Conservation (phyloP, 306 rosid genomes). For the apple (Malus domestica) region ASM211411v1 NC_041797.1:11814501-11815000, state of each 20-base stretch:
- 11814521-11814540: neutral
- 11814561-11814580: neutral
- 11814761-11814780: neutral
- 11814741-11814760: neutral
- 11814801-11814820: neutral
- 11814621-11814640: neutral
- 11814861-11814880: constrained; percentile 92
- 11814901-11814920: constrained; percentile 92
- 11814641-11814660: neutral
- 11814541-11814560: neutral
- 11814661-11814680: neutral
- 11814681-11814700: neutral
- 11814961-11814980: constrained; percentile 85
- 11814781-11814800: neutral
- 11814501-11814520: neutral
- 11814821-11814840: neutral
- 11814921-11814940: constrained; percentile 82
- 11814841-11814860: constrained; percentile 55
- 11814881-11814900: constrained; percentile 90
- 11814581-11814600: neutral
- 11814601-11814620: neutral
- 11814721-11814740: neutral
- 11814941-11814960: constrained; percentile 91
- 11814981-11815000: constrained; percentile 80
- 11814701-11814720: neutral